A percentile compares a stretch with the other conserved stretches of the same genome.
phyloP scores from a whole-genome alignment of 805 yeast species.

The Candida ortonii region DNA sequence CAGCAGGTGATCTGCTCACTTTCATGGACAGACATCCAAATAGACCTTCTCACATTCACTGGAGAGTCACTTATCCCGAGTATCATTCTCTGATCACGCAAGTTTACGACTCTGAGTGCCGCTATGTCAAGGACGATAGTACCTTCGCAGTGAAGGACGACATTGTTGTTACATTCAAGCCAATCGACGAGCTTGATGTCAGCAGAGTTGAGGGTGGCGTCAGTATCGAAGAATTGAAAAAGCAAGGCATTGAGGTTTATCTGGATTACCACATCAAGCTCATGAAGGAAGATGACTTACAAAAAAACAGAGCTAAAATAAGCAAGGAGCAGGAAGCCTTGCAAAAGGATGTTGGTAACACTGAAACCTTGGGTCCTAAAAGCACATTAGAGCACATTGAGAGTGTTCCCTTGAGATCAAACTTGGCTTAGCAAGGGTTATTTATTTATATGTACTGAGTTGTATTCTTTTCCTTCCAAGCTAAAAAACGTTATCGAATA shows the following conservation, averaged over 20 bases:
- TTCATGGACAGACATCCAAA: slow-evolving; percentile 36
- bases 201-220: slow-evolving; percentile 9
- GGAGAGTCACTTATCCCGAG: slow-evolving; percentile 26
- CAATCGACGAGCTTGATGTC: slow-evolving; percentile 20
- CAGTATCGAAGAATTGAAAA: slow-evolving; percentile 15
- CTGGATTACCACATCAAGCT: slow-evolving; percentile 23
- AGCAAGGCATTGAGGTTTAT: slow-evolving; percentile 18
- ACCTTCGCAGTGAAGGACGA: slow-evolving; percentile 37
- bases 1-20: slow-evolving; percentile 35
- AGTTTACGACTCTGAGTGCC: slow-evolving; percentile 31
- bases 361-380: neutral
- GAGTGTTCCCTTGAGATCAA: neutral
- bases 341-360: slow-evolving; percentile 1
- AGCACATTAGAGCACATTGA: neutral
- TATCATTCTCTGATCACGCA: slow-evolving; percentile 34
- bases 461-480: neutral
- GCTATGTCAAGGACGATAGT: slow-evolving; percentile 33
- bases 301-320: slow-evolving; percentile 17
- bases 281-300: slow-evolving; percentile 21
- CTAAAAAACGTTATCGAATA: slow-evolving; percentile 20
- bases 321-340: slow-evolving; percentile 10
- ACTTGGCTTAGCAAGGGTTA: neutral
- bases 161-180: slow-evolving; percentile 27
- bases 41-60: slow-evolving; percentile 36
- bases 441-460: neutral